These are phyloP conservation scores for Carex kokanica DNA, from an alignment of 176 grass and related monocot species.

Conservation along the genomic window DNA sequence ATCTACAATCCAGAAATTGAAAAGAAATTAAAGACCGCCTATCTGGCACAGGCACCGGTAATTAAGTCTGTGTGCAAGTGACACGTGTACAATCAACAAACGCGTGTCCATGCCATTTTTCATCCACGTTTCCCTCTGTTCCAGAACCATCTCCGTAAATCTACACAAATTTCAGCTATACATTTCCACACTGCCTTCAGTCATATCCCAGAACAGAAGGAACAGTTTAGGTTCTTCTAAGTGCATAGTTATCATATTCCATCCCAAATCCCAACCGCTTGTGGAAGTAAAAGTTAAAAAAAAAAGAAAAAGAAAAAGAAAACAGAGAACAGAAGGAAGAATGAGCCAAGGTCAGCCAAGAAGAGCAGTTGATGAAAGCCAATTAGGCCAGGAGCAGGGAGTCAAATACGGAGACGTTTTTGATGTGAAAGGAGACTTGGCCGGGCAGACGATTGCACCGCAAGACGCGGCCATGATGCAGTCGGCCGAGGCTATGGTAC, in stretches of 20 bases:
- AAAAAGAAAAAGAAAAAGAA: too few relatives aligned
- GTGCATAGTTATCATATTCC: not conserved
- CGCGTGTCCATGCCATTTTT: not conserved
- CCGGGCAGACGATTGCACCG: conserved; percentile 39
- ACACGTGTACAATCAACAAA: not conserved
- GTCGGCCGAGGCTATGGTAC: conserved; percentile 39
- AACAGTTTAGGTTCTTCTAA: not conserved
- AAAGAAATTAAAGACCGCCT: too few relatives aligned
- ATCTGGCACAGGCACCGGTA: too few relatives aligned
- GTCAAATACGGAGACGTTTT: conserved; percentile 66
- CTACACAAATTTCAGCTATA: not conserved
- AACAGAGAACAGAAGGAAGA: not conserved
- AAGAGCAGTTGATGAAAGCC: conserved; percentile 22
- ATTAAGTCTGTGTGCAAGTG: not conserved
- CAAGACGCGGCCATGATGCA: conserved; percentile 75
- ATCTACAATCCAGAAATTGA: too few relatives aligned
- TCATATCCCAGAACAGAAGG: not conserved
- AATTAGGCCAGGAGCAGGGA: not conserved
- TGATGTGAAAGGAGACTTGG: conserved; percentile 41
- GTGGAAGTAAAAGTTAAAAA: not conserved
- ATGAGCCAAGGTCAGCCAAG: conserved; percentile 73
- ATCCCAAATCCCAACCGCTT: not conserved
- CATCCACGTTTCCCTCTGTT: not conserved
- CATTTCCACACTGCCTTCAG: not conserved
- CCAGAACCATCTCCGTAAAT: not conserved